A percentile compares a stretch with the other conserved stretches of the same genome.
Conservation (phyloP, 1,284 basidiomycete genomes). For the Apiotrichum laibachii region DNA sequence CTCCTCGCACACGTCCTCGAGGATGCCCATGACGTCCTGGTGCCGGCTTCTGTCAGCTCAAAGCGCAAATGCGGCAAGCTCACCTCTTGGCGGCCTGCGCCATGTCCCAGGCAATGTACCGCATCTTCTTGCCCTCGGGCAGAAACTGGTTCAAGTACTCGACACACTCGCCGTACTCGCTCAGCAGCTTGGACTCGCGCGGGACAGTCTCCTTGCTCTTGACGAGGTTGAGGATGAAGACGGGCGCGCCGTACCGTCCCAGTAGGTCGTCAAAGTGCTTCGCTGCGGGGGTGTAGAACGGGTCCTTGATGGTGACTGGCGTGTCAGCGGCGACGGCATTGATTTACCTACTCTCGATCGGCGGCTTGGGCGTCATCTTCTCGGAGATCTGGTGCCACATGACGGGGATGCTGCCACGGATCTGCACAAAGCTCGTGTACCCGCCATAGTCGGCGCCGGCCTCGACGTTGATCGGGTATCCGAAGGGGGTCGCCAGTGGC, state of each 20-base stretch:
- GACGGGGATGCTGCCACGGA: constrained; percentile 90
- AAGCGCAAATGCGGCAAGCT: constrained; percentile 1
- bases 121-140: constrained; percentile 78
- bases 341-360: constrained; percentile 77
- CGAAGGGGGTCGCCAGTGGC: constrained; percentile 85
- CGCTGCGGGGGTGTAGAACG: constrained; percentile 90
- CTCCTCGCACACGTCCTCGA: constrained; percentile 94
- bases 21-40: constrained; percentile 90
- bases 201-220: constrained; percentile 70
- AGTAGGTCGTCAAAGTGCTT: constrained; percentile 93
- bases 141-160: constrained; percentile 94
- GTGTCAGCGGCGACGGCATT: background rate
- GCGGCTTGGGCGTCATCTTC: constrained; percentile 85
- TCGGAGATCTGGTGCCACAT: constrained; percentile 95
- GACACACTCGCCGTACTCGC: constrained; percentile 90
- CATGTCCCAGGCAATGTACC: constrained; percentile 97
- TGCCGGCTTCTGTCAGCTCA: constrained; percentile 63
- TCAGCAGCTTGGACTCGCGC: constrained; percentile 87
- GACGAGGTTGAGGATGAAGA: constrained; percentile 95
- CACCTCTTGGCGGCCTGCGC: constrained; percentile 73
- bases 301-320: constrained; percentile 87
- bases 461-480: constrained; percentile 55
- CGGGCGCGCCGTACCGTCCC: constrained; percentile 81
- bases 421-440: constrained; percentile 95
- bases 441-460: constrained; percentile 56